Base-by-base conservation (phyloP, 495 filamentous ascomycete genomes). In the Ramalina intermedia region DNA sequence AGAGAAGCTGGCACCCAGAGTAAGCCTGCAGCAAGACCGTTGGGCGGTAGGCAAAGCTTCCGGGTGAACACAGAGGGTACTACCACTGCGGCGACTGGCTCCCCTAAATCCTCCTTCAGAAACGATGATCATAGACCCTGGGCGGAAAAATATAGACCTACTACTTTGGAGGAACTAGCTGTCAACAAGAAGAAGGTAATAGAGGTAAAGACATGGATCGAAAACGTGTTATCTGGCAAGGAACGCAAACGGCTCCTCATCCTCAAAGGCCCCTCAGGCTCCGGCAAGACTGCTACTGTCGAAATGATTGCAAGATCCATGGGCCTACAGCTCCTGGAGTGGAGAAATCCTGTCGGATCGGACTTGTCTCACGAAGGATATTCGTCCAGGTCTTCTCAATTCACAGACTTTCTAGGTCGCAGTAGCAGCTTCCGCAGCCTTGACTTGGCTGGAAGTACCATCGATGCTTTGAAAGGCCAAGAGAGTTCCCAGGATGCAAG, bases 181-280 rank as follows among this genome's bases (percentile, higher is more conserved):
- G 88, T 96, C 33, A 86, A 99, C 60, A 94, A 87, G 65, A 85
- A 73, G 57, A 99, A 99, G 64, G 87, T 96, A 18, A 66, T 74
- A 14, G 89, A 96, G 64, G 87, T 96, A 16, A 72, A 75, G 41
- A 69, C 58, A 33, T 96, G 93, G 91, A 63, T 99, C 38, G 75
- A 81, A 43, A 73, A 77, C 53, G 84, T 84, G 0, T 76, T 90
- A 46, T 57, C 66, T 35, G 84, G 87, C 6, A 71, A 70, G 44
- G 60, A 51, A 43, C 50, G 57, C 37, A 66, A 90, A 71, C 75
- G 81, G 60, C 59, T 96, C 36, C 72, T 96, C 37, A 69, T 96
- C 33, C 65, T 99, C 12, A 93, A 86, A 59, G 93, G 93, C 13
- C 78, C 86, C n/a, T 88, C 93, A 17, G 93, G 93, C 11, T 80